Evolutionary conservation across 2,329 filamentous ascomycete genomes (phyloP), one percentile per base, ranked within the genome.

Genomic region (Pezicula neosporulosa): DNA sequence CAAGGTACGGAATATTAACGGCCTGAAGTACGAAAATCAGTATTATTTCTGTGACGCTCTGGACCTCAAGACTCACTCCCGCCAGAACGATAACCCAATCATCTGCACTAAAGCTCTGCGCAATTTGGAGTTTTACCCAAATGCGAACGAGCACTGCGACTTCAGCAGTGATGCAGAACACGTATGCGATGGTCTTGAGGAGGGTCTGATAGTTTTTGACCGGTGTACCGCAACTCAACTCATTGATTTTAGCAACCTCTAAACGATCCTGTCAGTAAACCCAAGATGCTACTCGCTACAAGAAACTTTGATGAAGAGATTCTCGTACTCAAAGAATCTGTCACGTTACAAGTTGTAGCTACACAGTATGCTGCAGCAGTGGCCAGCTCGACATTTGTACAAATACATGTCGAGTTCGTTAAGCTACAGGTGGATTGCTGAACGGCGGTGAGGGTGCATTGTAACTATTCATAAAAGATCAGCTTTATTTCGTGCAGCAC

Each of bases 351-450:
- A 27, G 56, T 65, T 15, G 60, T 38, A 10, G 53, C 15, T 5
- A 74, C 65, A 37, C 72, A 75, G 13, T 56, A 36, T 8, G 63
- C 61, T 4, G 73, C 60, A 19, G 61, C 54, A 0, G 52, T 55
- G 19, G 66, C 67, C 27, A 74, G 61, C 2, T 60, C 55, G 2
- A 50, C 49, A 53, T 73, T 64, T 2, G 59, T 66, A 54, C 72
- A 76, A 19, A 74, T 62, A 51, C 72, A 76, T 16, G 62, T 60
- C 42, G 65, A 62, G 49, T 74, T 62, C 4, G 71, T 69, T 1
- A 62, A 53, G 4, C 65, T 58, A 51, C 72, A 75, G 9, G 54
- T 55, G 1, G 72, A 73, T n/a, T 44, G 54, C 33, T 21, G 35
- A 21, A 61, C 37, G 24, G 48, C 51, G 15, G 27, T 30, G 12